Conservation (phyloP, 2,329 filamentous ascomycete genomes). For the Nemania serpens region DNA sequence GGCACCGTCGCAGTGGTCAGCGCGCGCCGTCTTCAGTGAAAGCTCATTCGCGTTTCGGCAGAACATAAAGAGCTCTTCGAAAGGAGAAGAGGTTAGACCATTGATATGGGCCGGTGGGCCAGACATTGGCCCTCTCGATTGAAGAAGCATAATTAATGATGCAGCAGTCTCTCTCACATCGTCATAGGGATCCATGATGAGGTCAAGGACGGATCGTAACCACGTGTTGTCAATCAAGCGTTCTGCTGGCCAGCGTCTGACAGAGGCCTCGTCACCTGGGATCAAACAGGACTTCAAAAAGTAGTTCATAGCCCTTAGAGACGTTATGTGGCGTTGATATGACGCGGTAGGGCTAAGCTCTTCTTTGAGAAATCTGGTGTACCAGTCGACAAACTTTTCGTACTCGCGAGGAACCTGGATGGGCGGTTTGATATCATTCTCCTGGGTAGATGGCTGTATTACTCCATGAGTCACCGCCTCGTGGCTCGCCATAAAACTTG, state of each 20-base stretch:
- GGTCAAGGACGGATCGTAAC: slow-evolving; percentile 71
- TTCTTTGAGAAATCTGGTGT: slow-evolving; percentile 69
- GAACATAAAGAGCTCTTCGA: slow-evolving; percentile 51
- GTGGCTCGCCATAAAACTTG: not conserved
- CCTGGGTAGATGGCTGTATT: too few species aligned
- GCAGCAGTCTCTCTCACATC: slow-evolving; percentile 73
- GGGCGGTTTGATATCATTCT: slow-evolving; percentile 32
- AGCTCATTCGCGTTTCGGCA: slow-evolving; percentile 58
- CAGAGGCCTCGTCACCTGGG: slow-evolving; percentile 51
- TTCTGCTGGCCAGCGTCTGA: slow-evolving; percentile 47
- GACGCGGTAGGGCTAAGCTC: slow-evolving; percentile 82
- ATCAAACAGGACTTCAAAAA: slow-evolving; percentile 60
- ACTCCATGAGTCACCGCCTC: too few species aligned
- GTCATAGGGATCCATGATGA: slow-evolving; percentile 88
- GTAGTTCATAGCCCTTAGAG: slow-evolving; percentile 71
- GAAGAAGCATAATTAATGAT: slow-evolving; percentile 56
- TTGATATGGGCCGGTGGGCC: slow-evolving; percentile 16
- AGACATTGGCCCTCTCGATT: slow-evolving; percentile 43
- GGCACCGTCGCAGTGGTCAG: slow-evolving; percentile 90
- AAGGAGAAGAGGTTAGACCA: slow-evolving; percentile 26
- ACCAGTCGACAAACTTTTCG: slow-evolving; percentile 73
- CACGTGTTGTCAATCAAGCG: slow-evolving; percentile 54
- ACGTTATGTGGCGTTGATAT: slow-evolving; percentile 86
- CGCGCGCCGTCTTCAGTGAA: slow-evolving; percentile 75
- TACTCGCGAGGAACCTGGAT: slow-evolving; percentile 54